Percentiles rank a stretch among this genome's conserved stretches.
Evolutionary conservation across 2,329 filamentous ascomycete genomes (phyloP).

Genomic region (Fonsecaea pedrosoi): DNA sequence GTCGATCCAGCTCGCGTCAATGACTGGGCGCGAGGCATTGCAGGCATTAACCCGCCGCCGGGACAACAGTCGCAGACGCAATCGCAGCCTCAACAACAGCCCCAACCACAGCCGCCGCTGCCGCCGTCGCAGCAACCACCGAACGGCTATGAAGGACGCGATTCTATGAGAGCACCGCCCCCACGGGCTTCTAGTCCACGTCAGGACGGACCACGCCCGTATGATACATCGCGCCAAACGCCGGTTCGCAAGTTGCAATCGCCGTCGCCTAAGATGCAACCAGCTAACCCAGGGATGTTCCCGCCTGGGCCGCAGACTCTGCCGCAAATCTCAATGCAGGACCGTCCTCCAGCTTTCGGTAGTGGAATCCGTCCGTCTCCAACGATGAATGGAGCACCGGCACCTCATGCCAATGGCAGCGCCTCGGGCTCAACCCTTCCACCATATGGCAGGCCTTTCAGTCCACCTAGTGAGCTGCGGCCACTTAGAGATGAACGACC

Average conservation of each 20-base stretch:
- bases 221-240: conserved; percentile 65
- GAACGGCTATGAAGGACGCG: conserved; percentile 80
- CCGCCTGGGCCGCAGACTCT: conserved; percentile 54
- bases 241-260: conserved; percentile 62
- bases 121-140: conserved; percentile 53
- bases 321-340: conserved; percentile 57
- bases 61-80: conserved; percentile 38
- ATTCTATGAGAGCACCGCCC: conserved; percentile 71
- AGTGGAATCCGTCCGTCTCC: conserved; percentile 48
- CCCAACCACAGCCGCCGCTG: conserved; percentile 48
- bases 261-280: conserved; percentile 65
- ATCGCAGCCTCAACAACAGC: conserved; percentile 54
- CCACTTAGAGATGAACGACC: conserved; percentile 83
- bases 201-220: conserved; percentile 72
- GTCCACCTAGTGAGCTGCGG: conserved; percentile 82
- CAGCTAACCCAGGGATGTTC: conserved; percentile 61
- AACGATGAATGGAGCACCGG: conserved; percentile 62
- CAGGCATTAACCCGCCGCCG: conserved; percentile 72
- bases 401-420: conserved; percentile 61
- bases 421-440: conserved; percentile 66
- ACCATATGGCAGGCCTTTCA: conserved; percentile 75
- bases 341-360: conserved; percentile 52
- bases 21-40: conserved; percentile 72
- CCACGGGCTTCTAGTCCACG: conserved; percentile 78
- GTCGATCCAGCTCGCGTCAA: conserved; percentile 63